phyloP scores from a whole-genome alignment of 2,329 filamentous ascomycete species.

The Coleophoma crateriformis region DNA sequence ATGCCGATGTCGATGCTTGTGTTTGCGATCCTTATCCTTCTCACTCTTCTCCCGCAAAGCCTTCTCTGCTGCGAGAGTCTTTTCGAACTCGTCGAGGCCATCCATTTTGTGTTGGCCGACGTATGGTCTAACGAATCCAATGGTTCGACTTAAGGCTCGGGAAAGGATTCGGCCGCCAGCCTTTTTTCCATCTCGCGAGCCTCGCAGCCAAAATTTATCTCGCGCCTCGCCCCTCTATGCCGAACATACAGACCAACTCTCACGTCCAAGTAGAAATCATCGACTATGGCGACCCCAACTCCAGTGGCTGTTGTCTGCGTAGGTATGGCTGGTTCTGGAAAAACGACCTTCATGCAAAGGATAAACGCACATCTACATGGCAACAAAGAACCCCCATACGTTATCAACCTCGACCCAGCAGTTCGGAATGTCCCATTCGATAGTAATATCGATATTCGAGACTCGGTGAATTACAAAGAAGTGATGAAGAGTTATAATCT shows the following conservation, averaged over 20 bases:
- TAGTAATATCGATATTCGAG: slow-evolving; percentile 96
- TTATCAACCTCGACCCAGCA: slow-evolving; percentile 94
- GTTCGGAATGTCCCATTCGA: slow-evolving; percentile 92
- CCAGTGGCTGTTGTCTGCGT: slow-evolving; percentile 87
- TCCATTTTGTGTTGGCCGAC: slow-evolving; percentile 33
- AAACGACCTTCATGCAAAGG: slow-evolving; percentile 99
- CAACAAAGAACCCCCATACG: slow-evolving; percentile 78
- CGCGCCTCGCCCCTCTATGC: slow-evolving; percentile 1
- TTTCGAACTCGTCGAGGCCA: slow-evolving; percentile 70
- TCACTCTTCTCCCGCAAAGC: slow-evolving; percentile 43
- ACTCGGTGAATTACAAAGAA: slow-evolving; percentile 98
- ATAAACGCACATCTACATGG: slow-evolving; percentile 90
- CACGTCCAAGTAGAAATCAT: too few species aligned
- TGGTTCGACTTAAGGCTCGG: neutral
- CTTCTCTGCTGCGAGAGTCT: slow-evolving; percentile 63
- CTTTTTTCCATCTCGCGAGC: neutral
- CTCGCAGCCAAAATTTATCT: neutral
- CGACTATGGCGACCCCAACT: slow-evolving; percentile 33
- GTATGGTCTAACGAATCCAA: neutral
- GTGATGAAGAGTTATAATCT: slow-evolving; percentile 99
- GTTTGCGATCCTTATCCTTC: slow-evolving; percentile 34
- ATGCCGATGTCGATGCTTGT: slow-evolving; percentile 27
- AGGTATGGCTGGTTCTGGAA: slow-evolving; percentile 96
- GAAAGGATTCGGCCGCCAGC: neutral
- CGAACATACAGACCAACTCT: too few species aligned